Percentiles rank a stretch among this genome's conserved stretches.
phyloP scores from a whole-genome alignment of 192 early-diverging fungal species.

The Backusella australiensis region DNA sequence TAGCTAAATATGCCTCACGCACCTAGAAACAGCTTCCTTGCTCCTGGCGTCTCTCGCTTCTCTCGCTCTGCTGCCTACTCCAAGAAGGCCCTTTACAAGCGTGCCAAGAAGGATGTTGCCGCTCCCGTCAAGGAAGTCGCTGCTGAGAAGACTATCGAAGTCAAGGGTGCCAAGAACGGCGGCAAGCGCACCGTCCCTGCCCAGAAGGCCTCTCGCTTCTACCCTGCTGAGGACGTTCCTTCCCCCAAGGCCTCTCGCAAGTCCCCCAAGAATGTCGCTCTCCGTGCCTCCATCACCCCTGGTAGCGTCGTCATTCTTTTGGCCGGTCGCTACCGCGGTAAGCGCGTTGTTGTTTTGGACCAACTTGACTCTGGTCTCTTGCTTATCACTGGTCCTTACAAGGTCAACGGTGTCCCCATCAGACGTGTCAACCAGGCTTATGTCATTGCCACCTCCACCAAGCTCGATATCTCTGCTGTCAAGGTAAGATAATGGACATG shows the following conservation, averaged over 20 bases:
- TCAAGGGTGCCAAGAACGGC: conserved; percentile 86
- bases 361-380: conserved; percentile 94
- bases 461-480: conserved; percentile 83
- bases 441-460: conserved; percentile 99
- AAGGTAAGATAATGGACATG: conserved; percentile 33
- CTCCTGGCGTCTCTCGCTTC: conserved; percentile 81
- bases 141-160: conserved; percentile 63
- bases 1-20: conserved; percentile 55
- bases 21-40: conserved; percentile 80
- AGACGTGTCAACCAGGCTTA: conserved; percentile 99
- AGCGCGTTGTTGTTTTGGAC: conserved; percentile 99
- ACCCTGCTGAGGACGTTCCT: conserved; percentile 83
- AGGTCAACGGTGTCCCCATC: conserved; percentile 98
- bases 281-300: conserved; percentile 93
- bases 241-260: conserved; percentile 80
- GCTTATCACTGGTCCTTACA: conserved; percentile 96
- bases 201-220: conserved; percentile 72
- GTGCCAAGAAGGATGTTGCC: conserved; percentile 63
- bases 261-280: conserved; percentile 62
- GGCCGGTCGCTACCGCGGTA: conserved; percentile 94
- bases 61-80: conserved; percentile 81
- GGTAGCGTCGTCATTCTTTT: conserved; percentile 98
- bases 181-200: conserved; percentile 63
- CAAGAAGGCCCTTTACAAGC: conserved; percentile 91
- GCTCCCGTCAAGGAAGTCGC: conserved; percentile 47